A percentile compares a stretch with the other conserved stretches of the same genome.
Conservation (phyloP, 2,329 filamentous ascomycete genomes). For the Colletotrichum karsti region DNA sequence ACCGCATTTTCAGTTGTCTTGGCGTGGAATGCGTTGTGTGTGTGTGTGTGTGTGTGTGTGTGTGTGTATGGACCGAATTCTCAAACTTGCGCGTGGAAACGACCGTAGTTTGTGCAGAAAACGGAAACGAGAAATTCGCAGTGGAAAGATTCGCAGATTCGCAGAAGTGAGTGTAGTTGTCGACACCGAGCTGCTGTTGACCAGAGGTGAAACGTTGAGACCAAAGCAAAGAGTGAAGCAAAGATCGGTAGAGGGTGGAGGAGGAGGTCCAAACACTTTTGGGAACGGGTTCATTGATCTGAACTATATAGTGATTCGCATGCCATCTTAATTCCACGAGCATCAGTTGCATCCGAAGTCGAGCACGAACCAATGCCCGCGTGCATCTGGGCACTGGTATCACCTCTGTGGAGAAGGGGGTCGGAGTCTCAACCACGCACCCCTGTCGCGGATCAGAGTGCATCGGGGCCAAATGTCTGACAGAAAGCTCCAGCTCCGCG, state of each 20-base stretch:
- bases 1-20: conserved; percentile 1
- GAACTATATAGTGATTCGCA: conserved; percentile 25
- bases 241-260: neutral
- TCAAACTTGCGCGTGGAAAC: conserved; percentile 8
- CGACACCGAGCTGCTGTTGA: conserved; percentile 12
- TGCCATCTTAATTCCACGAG: conserved; percentile 22
- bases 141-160: conserved; percentile 2
- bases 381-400: conserved; percentile 24
- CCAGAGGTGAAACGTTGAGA: conserved; percentile 2
- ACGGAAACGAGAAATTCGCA: neutral
- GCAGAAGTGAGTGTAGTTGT: conserved; percentile 19
- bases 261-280: neutral
- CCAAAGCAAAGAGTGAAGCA: conserved; percentile 20
- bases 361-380: conserved; percentile 17
- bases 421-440: conserved; percentile 20
- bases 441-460: conserved; percentile 14
- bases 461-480: neutral
- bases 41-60: neutral
- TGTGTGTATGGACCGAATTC: neutral
- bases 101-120: conserved; percentile 5
- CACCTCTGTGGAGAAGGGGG: conserved; percentile 25
- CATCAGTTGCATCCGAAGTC: conserved; percentile 19
- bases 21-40: neutral
- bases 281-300: conserved; percentile 19
- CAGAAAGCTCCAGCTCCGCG: neutral